Base-by-base conservation (phyloP, 2,329 filamentous ascomycete species). In the Cladophialophora chaetospira region DNA sequence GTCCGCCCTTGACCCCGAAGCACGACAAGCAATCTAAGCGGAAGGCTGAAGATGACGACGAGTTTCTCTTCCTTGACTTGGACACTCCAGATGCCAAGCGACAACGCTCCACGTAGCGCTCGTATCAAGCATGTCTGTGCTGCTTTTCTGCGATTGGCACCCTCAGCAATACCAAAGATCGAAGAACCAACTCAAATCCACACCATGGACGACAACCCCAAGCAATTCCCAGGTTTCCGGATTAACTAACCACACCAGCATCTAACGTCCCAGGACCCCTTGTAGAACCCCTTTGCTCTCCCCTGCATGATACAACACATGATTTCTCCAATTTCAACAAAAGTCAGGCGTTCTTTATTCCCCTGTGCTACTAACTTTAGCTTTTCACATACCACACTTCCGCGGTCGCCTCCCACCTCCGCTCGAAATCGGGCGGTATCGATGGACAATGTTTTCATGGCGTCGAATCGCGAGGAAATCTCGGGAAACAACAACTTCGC, bases 21-120 rank as follows among this genome's bases (percentile, higher is more conserved):
- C 50, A 49, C 9, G 43, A n/a, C n/a, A n/a, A n/a, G n/a, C n/a
- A n/a, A n/a, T n/a, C 47, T n/a, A 66, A 66, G 52, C 63, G 64
- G 40, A 66, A 66, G 35, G 58, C 53, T 21, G 57, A 52, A 17
- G 61, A 64, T 17, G 64, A 64, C 13, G 61, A 66, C 36, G 64
- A 66, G 31, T 28, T 64, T 35, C 31, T 57, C 21, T 49, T 57
- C 11, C 49, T 66, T 5, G 61, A 64, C 25, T 38, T 63, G 17
- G 58, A 62, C 31, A 65, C 62, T 3, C 65, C 65, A 9, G 58
- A 64, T 9, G 49, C 61, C n/a, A 66, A 66, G 45, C 58, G 64
- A 28, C 59, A 48, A 26, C 57, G 63, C 23, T 57, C 63, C 23
- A 65, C 63, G 17, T 60, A 57, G 26, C 21, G 11, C 4, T 33